Evolutionary conservation across 2,329 filamentous ascomycete genomes (phyloP).

Genomic region (Chalaropsis ovoidea): DNA sequence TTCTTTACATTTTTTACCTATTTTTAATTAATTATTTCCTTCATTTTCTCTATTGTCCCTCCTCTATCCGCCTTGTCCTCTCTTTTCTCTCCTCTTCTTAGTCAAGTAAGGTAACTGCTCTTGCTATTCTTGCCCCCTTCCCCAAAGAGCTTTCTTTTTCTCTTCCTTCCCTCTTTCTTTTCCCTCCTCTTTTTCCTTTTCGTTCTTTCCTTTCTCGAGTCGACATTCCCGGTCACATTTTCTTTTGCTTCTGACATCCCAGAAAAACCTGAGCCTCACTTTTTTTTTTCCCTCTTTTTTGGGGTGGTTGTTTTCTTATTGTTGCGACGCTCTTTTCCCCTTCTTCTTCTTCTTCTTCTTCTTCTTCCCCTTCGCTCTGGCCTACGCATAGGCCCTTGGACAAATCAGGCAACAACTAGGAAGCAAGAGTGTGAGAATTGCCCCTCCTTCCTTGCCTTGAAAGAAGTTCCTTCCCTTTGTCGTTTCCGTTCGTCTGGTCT

Average conservation of each 20-base stretch:
- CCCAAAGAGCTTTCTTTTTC: background rate
- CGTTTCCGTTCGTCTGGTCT: conserved; percentile 1
- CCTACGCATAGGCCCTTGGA: background rate
- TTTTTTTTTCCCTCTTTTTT: too few relatives aligned
- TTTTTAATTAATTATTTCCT: background rate
- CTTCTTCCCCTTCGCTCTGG: background rate
- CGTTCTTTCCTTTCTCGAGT: background rate
- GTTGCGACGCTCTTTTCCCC: too few relatives aligned
- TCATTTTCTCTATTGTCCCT: background rate
- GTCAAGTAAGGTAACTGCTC: background rate
- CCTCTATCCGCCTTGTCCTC: background rate
- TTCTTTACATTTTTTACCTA: too few relatives aligned
- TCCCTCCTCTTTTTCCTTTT: background rate
- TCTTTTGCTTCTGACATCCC: background rate
- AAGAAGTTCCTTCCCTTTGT: background rate
- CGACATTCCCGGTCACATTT: background rate
- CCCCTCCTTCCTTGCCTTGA: background rate
- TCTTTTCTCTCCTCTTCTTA: conserved; percentile 8
- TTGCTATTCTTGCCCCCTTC: conserved; percentile 7
- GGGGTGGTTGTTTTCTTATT: too few relatives aligned
- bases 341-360: background rate
- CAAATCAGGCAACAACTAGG: background rate
- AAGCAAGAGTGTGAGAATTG: background rate
- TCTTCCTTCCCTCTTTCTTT: conserved; percentile 4
- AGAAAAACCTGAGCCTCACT: background rate